Evolutionary conservation across 1,284 basidiomycete genomes (phyloP).

Genomic region (Irpex lacteus): DNA sequence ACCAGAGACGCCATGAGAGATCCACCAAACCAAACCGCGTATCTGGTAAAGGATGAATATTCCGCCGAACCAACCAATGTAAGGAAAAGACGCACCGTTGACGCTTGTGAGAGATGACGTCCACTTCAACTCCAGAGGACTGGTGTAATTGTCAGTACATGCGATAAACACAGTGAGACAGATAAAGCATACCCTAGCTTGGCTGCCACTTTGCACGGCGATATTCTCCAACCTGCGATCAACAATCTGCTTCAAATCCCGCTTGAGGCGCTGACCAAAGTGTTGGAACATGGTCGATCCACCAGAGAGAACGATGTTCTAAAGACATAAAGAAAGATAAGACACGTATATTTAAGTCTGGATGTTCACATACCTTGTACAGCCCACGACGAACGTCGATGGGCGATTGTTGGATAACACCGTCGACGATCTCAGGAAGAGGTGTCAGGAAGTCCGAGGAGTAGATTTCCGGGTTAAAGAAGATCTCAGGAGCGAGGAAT

Average conservation of each 20-base stretch:
- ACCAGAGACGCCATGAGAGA: slow-evolving; percentile 90
- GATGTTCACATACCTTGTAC: slow-evolving; percentile 71
- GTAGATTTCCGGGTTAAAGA: slow-evolving; percentile 99
- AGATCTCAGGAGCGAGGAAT: slow-evolving; percentile 98
- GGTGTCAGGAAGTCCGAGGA: slow-evolving; percentile 98
- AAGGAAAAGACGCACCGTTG: slow-evolving; percentile 62
- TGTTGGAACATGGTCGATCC: slow-evolving; percentile 99
- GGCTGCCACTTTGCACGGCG: slow-evolving; percentile 73
- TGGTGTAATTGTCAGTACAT: slow-evolving; percentile 28
- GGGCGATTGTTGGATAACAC: slow-evolving; percentile 93
- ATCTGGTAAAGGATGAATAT: slow-evolving; percentile 41
- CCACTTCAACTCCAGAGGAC: slow-evolving; percentile 94
- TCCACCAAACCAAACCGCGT: slow-evolving; percentile 99
- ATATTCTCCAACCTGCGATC: slow-evolving; percentile 86
- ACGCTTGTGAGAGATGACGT: slow-evolving; percentile 98
- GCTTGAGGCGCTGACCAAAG: slow-evolving; percentile 93
- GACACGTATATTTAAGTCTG: not conserved
- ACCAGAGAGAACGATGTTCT: slow-evolving; percentile 94
- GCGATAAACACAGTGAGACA: not conserved
- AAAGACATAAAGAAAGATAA: not conserved
- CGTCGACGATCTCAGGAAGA: slow-evolving; percentile 94
- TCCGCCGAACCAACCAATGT: not conserved
- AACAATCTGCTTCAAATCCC: slow-evolving; percentile 93
- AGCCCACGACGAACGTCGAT: slow-evolving; percentile 93
- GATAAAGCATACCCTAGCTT: slow-evolving; percentile 62